Evolutionary conservation across 805 yeast genomes (phyloP).

Genomic region (Groenewaldozyma salmanticensis): DNA sequence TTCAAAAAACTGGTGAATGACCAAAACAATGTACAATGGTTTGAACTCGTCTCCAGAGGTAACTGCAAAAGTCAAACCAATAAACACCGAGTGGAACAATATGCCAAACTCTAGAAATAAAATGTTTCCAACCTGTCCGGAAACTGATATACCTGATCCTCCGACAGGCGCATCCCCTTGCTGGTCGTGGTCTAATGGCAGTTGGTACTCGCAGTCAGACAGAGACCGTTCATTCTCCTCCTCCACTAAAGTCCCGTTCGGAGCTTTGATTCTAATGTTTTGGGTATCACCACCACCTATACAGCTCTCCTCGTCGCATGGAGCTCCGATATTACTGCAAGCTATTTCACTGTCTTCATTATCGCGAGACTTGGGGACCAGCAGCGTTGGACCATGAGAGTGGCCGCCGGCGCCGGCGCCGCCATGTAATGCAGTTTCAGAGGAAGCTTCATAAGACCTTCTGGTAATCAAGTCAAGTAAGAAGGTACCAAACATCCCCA

Average conservation of each 20-base stretch:
- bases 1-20: slow-evolving; percentile 63
- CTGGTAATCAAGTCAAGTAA: slow-evolving; percentile 15
- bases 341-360: too few species aligned
- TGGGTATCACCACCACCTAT: neutral
- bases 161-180: neutral
- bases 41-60: slow-evolving; percentile 62
- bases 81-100: slow-evolving; percentile 71
- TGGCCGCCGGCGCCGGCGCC: slow-evolving; percentile 13
- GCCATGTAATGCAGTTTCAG: too few species aligned
- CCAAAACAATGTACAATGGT: slow-evolving; percentile 51
- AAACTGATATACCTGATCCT: neutral
- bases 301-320: neutral
- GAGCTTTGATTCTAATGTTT: neutral
- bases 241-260: neutral
- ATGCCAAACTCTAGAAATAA: slow-evolving; percentile 71
- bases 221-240: neutral
- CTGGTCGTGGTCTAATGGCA: neutral
- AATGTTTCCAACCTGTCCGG: slow-evolving; percentile 34
- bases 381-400: slow-evolving; percentile 16
- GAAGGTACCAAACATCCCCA: slow-evolving; percentile 32
- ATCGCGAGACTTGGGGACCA: neutral
- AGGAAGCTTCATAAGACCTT: slow-evolving; percentile 1
- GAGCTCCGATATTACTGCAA: neutral
- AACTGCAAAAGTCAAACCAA: slow-evolving; percentile 70
- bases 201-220: neutral